A percentile compares a stretch with the other conserved stretches of the same genome.
phyloP scores from a whole-genome alignment of 2,329 filamentous ascomycete genomes.

The Cucurbitaria berberidis region DNA sequence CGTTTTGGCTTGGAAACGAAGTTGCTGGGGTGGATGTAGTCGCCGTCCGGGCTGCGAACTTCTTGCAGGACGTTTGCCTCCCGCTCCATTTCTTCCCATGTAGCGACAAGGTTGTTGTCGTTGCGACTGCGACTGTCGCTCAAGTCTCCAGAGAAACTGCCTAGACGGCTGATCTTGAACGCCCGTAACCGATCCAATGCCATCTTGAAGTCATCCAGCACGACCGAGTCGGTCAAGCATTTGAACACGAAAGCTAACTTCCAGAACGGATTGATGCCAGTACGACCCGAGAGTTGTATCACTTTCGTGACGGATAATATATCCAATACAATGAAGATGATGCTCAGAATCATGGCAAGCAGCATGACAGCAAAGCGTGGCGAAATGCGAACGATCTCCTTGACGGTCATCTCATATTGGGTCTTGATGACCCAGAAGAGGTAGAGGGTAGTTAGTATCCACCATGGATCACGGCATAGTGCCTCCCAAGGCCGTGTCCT shows the following conservation, averaged over 20 bases:
- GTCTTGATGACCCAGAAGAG: slow-evolving; percentile 69
- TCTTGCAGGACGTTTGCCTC: slow-evolving; percentile 35
- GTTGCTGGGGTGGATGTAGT: slow-evolving; percentile 37
- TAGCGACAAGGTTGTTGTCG: slow-evolving; percentile 37
- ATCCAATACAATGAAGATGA: slow-evolving; percentile 67
- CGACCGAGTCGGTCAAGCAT: slow-evolving; percentile 69
- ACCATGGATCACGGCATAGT: slow-evolving; percentile 70
- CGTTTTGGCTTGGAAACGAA: slow-evolving; percentile 33
- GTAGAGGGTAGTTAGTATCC: slow-evolving; percentile 66
- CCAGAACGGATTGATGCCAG: slow-evolving; percentile 71
- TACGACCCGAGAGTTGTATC: slow-evolving; percentile 49
- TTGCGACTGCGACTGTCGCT: slow-evolving; percentile 43
- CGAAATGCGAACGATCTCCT: slow-evolving; percentile 65
- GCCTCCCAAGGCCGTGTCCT: slow-evolving; percentile 65
- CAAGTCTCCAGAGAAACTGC: slow-evolving; percentile 45
- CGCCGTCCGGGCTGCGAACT: slow-evolving; percentile 39
- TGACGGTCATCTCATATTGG: slow-evolving; percentile 64
- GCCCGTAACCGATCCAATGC: slow-evolving; percentile 55
- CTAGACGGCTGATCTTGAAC: slow-evolving; percentile 52
- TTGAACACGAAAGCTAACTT: slow-evolving; percentile 70
- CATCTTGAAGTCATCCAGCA: slow-evolving; percentile 73
- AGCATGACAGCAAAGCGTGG: slow-evolving; percentile 70
- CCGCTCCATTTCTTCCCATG: slow-evolving; percentile 44
- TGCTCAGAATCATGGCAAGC: slow-evolving; percentile 64
- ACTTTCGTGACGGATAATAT: slow-evolving; percentile 64